Conservation (phyloP, 768 basidiomycete genomes). For the Gymnopilus junonius region DNA sequence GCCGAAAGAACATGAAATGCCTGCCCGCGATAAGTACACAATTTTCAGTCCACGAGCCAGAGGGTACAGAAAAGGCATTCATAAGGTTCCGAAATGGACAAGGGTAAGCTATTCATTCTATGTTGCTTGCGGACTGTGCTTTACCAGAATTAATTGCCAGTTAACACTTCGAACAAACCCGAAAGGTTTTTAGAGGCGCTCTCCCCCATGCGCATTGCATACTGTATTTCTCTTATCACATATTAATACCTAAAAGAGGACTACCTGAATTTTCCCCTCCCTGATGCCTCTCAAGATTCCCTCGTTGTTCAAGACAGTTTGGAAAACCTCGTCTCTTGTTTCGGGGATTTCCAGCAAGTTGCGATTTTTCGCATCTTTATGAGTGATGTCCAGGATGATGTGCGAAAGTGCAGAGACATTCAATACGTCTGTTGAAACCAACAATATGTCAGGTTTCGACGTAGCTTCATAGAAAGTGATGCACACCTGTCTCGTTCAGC, state of each 20-base stretch:
- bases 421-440: slow-evolving; percentile 59
- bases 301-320: slow-evolving; percentile 66
- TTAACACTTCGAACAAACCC: slow-evolving; percentile 88
- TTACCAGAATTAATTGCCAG: slow-evolving; percentile 41
- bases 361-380: slow-evolving; percentile 77
- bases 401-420: slow-evolving; percentile 78
- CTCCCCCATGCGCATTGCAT: slow-evolving; percentile 6
- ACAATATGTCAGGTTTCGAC: slow-evolving; percentile 3
- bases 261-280: slow-evolving; percentile 78
- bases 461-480: background rate
- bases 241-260: slow-evolving; percentile 62
- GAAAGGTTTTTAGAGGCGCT: slow-evolving; percentile 75
- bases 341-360: slow-evolving; percentile 82
- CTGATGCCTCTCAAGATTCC: slow-evolving; percentile 64
- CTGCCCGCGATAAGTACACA: slow-evolving; percentile 92
- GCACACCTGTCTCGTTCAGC: slow-evolving; percentile 67
- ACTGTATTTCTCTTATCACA: slow-evolving; percentile 23
- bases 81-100: slow-evolving; percentile 98
- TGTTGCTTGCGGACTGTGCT: background rate
- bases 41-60: slow-evolving; percentile 70
- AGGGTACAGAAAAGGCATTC: slow-evolving; percentile 93
- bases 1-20: slow-evolving; percentile 95
- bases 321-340: slow-evolving; percentile 81
- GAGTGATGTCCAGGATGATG: slow-evolving; percentile 79
- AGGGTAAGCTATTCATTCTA: slow-evolving; percentile 56